Percentiles rank a stretch among this genome's conserved stretches.
Evolutionary conservation across 73 alveolate species (phyloP).

Genomic region (Tetrahymena thermophila): DNA sequence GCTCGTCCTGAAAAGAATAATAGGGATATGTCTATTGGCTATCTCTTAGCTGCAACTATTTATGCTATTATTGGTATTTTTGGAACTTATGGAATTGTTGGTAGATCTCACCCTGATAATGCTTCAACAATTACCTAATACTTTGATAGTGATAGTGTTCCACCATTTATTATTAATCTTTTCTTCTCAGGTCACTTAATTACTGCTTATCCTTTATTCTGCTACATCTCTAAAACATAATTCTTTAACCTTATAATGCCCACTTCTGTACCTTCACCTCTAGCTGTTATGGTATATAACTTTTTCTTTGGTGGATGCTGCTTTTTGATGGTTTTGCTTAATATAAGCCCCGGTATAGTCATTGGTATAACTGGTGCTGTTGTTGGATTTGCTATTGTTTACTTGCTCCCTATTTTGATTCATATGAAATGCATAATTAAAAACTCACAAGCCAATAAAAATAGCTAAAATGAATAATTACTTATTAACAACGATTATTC

Average conservation of each 20-base stretch:
- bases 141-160: slow-evolving; percentile 7
- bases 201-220: slow-evolving; percentile 30
- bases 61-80: slow-evolving; percentile 37
- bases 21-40: slow-evolving; percentile 9
- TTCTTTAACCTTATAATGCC: background rate
- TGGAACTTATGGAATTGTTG: slow-evolving; percentile 33
- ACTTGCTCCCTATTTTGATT: slow-evolving; percentile 26
- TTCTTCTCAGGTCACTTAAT: slow-evolving; percentile 25
- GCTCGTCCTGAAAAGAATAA: slow-evolving; percentile 2
- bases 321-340: background rate
- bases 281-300: background rate
- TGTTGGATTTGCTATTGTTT: slow-evolving; percentile 28
- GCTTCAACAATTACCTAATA: slow-evolving; percentile 21
- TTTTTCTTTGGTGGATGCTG: background rate
- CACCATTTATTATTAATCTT: slow-evolving; percentile 20
- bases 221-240: background rate
- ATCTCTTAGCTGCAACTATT: slow-evolving; percentile 16
- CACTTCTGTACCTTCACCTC: background rate
- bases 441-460: background rate
- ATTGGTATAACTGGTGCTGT: slow-evolving; percentile 41
- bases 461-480: background rate
- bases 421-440: slow-evolving; percentile 21
- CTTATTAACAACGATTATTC: background rate
- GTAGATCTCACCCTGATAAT: slow-evolving; percentile 6
- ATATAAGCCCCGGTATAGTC: slow-evolving; percentile 10